Evolutionary conservation across 2,329 filamentous ascomycete genomes (phyloP).

Genomic region (Cytospora mali): DNA sequence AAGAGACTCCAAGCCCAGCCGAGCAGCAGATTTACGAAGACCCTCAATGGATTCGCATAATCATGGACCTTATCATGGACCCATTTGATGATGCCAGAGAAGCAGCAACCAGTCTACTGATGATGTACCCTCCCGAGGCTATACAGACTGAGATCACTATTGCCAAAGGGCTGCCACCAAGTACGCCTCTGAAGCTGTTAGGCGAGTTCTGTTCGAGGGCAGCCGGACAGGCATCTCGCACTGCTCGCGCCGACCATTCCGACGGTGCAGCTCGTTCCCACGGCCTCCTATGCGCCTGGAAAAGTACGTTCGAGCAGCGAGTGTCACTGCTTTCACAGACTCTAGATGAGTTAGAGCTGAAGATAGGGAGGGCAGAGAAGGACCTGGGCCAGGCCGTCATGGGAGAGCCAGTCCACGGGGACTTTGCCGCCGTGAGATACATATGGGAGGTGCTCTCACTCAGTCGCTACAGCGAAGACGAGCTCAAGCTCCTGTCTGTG

Average conservation of each 20-base stretch:
- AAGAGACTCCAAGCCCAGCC: slow-evolving; percentile 47
- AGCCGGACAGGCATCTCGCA: slow-evolving; percentile 63
- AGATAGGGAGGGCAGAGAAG: slow-evolving; percentile 62
- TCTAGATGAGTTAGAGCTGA: slow-evolving; percentile 63
- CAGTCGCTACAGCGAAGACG: slow-evolving; percentile 41
- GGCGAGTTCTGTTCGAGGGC: slow-evolving; percentile 53
- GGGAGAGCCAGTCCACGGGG: slow-evolving; percentile 68
- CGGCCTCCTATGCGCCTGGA: slow-evolving; percentile 67
- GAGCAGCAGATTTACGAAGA: slow-evolving; percentile 41
- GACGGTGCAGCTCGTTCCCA: slow-evolving; percentile 84
- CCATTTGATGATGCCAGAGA: slow-evolving; percentile 90
- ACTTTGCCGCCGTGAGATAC: slow-evolving; percentile 67
- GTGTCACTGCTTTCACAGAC: slow-evolving; percentile 59
- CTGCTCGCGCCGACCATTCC: slow-evolving; percentile 86
- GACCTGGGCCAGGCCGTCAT: slow-evolving; percentile 70
- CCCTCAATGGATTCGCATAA: slow-evolving; percentile 57
- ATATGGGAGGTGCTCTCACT: slow-evolving; percentile 56
- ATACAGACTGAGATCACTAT: slow-evolving; percentile 33
- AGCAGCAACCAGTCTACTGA: slow-evolving; percentile 54
- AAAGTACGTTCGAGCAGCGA: slow-evolving; percentile 45
- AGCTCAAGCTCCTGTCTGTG: slow-evolving; percentile 40
- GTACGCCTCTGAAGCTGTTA: slow-evolving; percentile 41
- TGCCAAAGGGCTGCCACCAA: slow-evolving; percentile 18
- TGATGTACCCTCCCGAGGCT: slow-evolving; percentile 47
- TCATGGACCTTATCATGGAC: slow-evolving; percentile 82